Evolutionary conservation across 805 yeast genomes (phyloP).

Genomic region (Wickerhamiella parazyma): DNA sequence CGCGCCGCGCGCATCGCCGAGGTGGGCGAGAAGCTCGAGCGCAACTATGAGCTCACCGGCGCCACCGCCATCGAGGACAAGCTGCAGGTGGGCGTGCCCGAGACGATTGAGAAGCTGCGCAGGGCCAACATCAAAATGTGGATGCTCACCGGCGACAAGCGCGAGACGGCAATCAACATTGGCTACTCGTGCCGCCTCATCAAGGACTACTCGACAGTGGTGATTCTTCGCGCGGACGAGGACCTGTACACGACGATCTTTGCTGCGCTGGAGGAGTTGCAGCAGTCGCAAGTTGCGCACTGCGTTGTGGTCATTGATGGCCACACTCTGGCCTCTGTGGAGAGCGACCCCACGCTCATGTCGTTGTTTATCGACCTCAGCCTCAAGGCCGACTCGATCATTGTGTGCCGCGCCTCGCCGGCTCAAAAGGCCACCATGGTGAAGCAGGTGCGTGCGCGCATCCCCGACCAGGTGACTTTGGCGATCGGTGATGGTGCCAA

Average conservation of each 20-base stretch:
- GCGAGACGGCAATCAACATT: constrained; percentile 95
- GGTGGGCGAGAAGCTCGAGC: constrained; percentile 63
- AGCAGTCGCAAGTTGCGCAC: constrained; percentile 70
- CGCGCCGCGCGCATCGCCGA: constrained; percentile 53
- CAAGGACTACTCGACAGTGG: constrained; percentile 82
- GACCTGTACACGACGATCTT: constrained; percentile 57
- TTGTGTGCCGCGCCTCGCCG: constrained; percentile 94
- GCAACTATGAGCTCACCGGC: constrained; percentile 56
- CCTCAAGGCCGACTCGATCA: constrained; percentile 75
- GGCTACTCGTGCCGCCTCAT: constrained; percentile 90
- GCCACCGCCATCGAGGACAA: constrained; percentile 98
- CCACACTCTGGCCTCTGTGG: constrained; percentile 61
- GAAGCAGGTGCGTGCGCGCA: constrained; percentile 54
- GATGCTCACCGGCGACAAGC: constrained; percentile 98
- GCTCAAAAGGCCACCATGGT: constrained; percentile 93
- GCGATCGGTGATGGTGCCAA: constrained; percentile 99
- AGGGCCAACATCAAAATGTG: constrained; percentile 90
- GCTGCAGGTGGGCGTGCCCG: constrained; percentile 92
- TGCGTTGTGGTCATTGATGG: constrained; percentile 94
- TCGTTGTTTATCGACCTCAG: constrained; percentile 74
- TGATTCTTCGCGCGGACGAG: constrained; percentile 40
- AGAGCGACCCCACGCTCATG: constrained; percentile 57
- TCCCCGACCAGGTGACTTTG: constrained; percentile 61
- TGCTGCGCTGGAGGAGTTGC: constrained; percentile 61
- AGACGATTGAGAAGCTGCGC: constrained; percentile 78